These are phyloP conservation scores for Fusarium sp. DNA, from an alignment of 2,329 filamentous ascomycete species.

Conservation along the genomic window DNA sequence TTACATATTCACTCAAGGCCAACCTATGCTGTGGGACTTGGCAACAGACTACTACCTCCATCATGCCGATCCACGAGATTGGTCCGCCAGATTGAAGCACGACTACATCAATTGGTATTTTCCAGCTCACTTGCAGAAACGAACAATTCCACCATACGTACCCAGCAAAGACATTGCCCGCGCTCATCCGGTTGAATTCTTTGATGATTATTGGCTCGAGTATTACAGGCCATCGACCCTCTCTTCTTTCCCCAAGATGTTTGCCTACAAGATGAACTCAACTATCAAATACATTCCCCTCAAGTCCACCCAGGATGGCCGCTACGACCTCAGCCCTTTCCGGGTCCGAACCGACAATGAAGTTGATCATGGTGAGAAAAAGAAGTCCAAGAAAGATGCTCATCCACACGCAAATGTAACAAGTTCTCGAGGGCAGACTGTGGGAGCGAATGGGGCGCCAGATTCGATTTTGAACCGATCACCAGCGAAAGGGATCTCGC, in stretches of 20 bases:
- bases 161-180: slow-evolving; percentile 49
- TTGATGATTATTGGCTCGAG: slow-evolving; percentile 97
- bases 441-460: slow-evolving; percentile 51
- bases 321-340: slow-evolving; percentile 89
- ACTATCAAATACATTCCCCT: slow-evolving; percentile 85
- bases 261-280: slow-evolving; percentile 90
- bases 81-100: slow-evolving; percentile 68
- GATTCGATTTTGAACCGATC: slow-evolving; percentile 52
- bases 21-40: slow-evolving; percentile 97
- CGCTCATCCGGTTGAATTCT: slow-evolving; percentile 64
- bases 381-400: slow-evolving; percentile 72
- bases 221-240: slow-evolving; percentile 91
- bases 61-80: slow-evolving; percentile 81
- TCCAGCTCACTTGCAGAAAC: slow-evolving; percentile 72
- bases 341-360: slow-evolving; percentile 75
- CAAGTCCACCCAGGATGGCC: slow-evolving; percentile 74
- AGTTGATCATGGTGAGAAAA: slow-evolving; percentile 68
- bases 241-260: slow-evolving; percentile 91
- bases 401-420: slow-evolving; percentile 71
- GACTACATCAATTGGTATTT: slow-evolving; percentile 94
- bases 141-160: slow-evolving; percentile 61
- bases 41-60: slow-evolving; percentile 96
- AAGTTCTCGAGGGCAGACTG: slow-evolving; percentile 39
- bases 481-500: slow-evolving; percentile 59
- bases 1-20: slow-evolving; percentile 85